Evolutionary conservation across 2,329 filamentous ascomycete genomes (phyloP).

Genomic region (Coniochaeta pulveracea): DNA sequence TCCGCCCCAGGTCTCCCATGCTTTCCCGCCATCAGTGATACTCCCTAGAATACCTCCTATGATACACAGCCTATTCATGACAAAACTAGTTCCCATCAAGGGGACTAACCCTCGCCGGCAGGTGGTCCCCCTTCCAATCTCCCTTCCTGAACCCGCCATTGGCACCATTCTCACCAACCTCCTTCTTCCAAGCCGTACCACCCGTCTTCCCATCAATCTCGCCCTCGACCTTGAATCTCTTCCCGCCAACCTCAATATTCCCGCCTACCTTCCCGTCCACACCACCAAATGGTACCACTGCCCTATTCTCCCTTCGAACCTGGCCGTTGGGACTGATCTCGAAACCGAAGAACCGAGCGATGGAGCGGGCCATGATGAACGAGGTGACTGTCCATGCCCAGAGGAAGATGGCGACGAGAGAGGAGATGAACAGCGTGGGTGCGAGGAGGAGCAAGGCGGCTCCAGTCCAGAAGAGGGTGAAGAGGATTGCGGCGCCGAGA

Average conservation of each 20-base stretch:
- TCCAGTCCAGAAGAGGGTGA: constrained; percentile 57
- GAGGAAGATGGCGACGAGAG: constrained; percentile 46
- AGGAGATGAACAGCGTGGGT: constrained; percentile 57
- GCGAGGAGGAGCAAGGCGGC: constrained; percentile 57
- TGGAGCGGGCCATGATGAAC: constrained; percentile 38
- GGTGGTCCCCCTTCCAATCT: too few species aligned
- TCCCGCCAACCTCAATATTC: too few species aligned
- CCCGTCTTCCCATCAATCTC: not conserved
- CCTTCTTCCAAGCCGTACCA: not conserved
- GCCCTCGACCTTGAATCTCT: too few species aligned
- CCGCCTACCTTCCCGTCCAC: too few species aligned
- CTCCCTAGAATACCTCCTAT: too few species aligned
- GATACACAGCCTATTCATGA: too few species aligned
- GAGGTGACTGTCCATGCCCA: constrained; percentile 57
- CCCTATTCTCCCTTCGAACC: not conserved
- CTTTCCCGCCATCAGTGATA: too few species aligned
- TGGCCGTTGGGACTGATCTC: not conserved
- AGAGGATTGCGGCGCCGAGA: constrained; percentile 48
- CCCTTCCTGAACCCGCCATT: not conserved
- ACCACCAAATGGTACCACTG: too few species aligned
- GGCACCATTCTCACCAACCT: not conserved
- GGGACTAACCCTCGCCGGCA: too few species aligned
- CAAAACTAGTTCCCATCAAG: too few species aligned
- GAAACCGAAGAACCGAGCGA: constrained; percentile 8
- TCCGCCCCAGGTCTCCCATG: too few species aligned